These are phyloP conservation scores for Penicillium sumatraense DNA, from an alignment of 2,329 filamentous ascomycete species.

Conservation along the genomic window DNA sequence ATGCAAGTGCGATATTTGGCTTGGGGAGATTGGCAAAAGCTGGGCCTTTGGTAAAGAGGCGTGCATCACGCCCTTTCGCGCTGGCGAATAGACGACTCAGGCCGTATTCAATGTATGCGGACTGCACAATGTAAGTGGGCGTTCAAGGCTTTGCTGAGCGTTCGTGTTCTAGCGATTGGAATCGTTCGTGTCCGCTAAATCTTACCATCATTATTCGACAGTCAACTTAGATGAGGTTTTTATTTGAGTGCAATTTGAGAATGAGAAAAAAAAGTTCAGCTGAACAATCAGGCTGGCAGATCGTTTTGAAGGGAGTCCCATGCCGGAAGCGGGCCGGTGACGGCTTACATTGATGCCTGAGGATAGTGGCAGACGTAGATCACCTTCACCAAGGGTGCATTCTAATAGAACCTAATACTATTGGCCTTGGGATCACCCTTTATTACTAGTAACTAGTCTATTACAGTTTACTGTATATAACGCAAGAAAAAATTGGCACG, in stretches of 20 bases:
- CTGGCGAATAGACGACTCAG: slow-evolving; percentile 21
- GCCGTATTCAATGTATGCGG: slow-evolving; percentile 19
- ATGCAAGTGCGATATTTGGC: slow-evolving; percentile 26
- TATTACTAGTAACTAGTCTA: too few relatives aligned
- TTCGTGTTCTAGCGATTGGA: background rate
- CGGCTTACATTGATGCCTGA: background rate
- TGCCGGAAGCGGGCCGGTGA: slow-evolving; percentile 3
- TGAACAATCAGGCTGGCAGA: background rate
- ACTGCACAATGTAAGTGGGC: background rate
- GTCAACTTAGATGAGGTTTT: too few relatives aligned
- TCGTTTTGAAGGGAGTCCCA: background rate
- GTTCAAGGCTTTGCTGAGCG: background rate
- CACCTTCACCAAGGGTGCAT: too few relatives aligned
- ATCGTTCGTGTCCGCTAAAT: too few relatives aligned
- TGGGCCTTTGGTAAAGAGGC: slow-evolving; percentile 32
- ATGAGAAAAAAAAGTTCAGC: background rate
- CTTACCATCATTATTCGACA: background rate
- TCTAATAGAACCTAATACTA: too few relatives aligned
- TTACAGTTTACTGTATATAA: too few relatives aligned
- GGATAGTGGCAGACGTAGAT: background rate
- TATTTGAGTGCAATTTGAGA: background rate
- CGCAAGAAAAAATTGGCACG: too few relatives aligned
- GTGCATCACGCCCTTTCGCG: slow-evolving; percentile 22
- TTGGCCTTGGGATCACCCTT: too few relatives aligned
- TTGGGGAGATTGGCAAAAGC: slow-evolving; percentile 24